phyloP scores from a whole-genome alignment of 768 basidiomycete species.

The Termitomyces sp. region DNA sequence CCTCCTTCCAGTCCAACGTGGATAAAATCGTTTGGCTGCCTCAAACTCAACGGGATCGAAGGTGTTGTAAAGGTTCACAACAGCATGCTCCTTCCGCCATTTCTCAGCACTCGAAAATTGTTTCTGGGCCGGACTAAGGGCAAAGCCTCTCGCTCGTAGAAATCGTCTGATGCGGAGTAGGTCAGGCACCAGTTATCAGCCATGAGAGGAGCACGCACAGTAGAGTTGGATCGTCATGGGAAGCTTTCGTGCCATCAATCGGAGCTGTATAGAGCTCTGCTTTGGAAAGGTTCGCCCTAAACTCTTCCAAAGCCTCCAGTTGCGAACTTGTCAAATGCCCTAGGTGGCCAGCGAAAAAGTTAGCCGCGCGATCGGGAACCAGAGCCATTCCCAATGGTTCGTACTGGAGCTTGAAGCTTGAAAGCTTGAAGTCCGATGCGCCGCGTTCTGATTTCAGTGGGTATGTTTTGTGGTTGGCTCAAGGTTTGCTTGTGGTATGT shows the following conservation, averaged over 20 bases:
- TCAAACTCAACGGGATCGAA: conserved; percentile 62
- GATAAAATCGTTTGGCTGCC: conserved; percentile 59
- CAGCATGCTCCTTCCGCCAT: conserved; percentile 63
- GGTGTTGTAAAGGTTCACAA: conserved; percentile 58
- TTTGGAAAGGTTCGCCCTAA: conserved; percentile 48
- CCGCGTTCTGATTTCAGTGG: background rate
- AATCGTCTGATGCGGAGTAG: conserved; percentile 56
- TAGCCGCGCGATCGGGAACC: background rate
- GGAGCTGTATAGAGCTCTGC: conserved; percentile 49
- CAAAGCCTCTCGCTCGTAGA: conserved; percentile 73
- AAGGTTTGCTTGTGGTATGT: no score
- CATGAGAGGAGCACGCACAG: conserved; percentile 39
- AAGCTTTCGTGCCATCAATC: conserved; percentile 30
- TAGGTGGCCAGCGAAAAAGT: conserved; percentile 42
- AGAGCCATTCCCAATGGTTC: background rate
- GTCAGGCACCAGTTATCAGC: background rate
- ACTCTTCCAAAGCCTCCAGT: conserved; percentile 40
- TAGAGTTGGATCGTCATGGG: conserved; percentile 65
- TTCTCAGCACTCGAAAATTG: conserved; percentile 66
- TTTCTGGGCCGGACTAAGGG: conserved; percentile 56
- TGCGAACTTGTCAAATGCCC: conserved; percentile 52
- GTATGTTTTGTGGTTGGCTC: no score
- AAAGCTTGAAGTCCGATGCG: background rate
- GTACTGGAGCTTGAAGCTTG: no score
- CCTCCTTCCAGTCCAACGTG: conserved; percentile 76